Evolutionary conservation across 2,329 filamentous ascomycete species (phyloP).

Genomic region (Eurotiales sp.): DNA sequence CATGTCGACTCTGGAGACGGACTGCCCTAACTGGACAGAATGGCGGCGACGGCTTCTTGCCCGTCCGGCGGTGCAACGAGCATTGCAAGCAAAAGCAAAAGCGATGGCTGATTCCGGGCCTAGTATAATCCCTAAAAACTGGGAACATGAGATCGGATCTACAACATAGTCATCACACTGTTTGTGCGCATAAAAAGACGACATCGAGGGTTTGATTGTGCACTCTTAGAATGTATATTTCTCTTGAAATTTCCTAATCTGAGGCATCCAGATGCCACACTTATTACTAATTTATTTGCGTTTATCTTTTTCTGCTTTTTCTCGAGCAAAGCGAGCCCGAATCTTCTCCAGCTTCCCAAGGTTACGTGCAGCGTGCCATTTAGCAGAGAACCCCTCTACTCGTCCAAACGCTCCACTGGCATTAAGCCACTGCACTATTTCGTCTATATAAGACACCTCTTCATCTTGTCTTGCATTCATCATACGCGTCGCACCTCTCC

Average conservation of each 20-base stretch:
- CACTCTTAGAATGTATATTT: too few species aligned
- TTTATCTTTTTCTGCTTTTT: background rate
- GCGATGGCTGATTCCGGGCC: constrained; percentile 8
- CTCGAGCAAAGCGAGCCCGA: constrained; percentile 9
- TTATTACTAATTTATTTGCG: too few species aligned
- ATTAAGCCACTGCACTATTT: constrained; percentile 2
- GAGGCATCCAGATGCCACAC: background rate
- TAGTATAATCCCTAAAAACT: constrained; percentile 8
- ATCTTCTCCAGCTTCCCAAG: constrained; percentile 9
- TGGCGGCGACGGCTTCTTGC: constrained; percentile 7
- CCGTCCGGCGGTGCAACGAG: constrained; percentile 8
- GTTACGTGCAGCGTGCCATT: constrained; percentile 9
- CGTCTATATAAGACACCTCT: constrained; percentile 6
- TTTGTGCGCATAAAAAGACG: too few species aligned
- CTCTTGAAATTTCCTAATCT: too few species aligned
- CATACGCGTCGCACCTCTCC: constrained; percentile 1
- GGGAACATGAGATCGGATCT: constrained; percentile 1
- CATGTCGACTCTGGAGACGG: constrained; percentile 1
- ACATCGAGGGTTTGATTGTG: too few species aligned
- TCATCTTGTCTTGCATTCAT: constrained; percentile 9
- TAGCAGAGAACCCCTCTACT: constrained; percentile 5
- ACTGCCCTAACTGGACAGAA: constrained; percentile 2
- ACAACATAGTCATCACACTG: background rate
- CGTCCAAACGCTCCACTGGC: background rate
- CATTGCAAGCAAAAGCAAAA: background rate